Base-by-base conservation (phyloP, 169 alveolate genomes). In the Plasmodium inui region DNA sequence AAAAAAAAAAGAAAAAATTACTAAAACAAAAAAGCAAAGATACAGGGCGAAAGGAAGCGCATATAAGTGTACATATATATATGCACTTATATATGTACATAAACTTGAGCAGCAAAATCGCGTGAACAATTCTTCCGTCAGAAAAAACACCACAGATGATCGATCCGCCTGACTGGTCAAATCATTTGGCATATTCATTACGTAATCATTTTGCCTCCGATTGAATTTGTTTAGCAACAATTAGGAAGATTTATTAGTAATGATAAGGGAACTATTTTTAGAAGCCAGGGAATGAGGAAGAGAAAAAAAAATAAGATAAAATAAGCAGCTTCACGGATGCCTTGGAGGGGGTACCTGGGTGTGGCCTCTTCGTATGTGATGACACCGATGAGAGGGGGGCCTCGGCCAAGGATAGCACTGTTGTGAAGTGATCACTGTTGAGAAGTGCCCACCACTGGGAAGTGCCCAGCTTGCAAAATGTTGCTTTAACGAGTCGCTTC, bases 311-410 rank as follows among this genome's bases (percentile, higher is more conserved):
- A 61, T 19, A 67, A 67, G n/a, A n/a, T n/a, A n/a, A n/a, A n/a
- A n/a, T 1, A 22, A 67, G 76, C 76, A 67, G 17, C 76, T 67
- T 67, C 34, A 67, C 76, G 76, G 76, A 67, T 67, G 76, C 76
- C 5, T 67, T 28, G 37, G 37, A 67, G 76, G 39, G 76, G 41
- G 30, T 67, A 67, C 76, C 39, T 26, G 37, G 74, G 34, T 19
- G 76, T 67, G 76, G 9, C 76, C 76, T 19, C 30, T 67, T 67
- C 39, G n/a, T 17, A 67, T 28, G 76, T 28, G 76, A 67, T 67
- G 76, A 67, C 76, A 67, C 76, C 22, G 37, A 37, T 9, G 14
- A 67, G 37, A 41, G 76, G 34, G 37, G 39, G 76, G 32, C 34
- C n/a, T 14, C 76, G n/a, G 37, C 9, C 76, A 67, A 22, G n/a